Evolutionary conservation across 305 asterid genomes (phyloP), one percentile per base, ranked within the genome.

Genomic region (Solanum hybrid): DNA sequence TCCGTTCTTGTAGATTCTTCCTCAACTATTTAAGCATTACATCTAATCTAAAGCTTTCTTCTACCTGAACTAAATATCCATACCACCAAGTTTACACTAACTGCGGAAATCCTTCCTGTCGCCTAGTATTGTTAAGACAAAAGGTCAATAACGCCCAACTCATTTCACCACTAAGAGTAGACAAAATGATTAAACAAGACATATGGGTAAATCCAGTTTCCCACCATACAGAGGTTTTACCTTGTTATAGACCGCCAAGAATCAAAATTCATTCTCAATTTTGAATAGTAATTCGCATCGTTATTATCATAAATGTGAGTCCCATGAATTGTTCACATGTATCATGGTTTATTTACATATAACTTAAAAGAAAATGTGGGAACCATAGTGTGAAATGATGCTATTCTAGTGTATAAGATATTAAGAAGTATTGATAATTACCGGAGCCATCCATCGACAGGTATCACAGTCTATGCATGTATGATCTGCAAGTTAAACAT

Each of bases 391-490:
- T 39, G 86, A 61, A 39, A 79, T 79, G 51, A 79, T 78, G 57
- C 6, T 78, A 78, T 36, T 79, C 20, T 80, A 24, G 22, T 37
- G 34, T 39, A 80, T 73, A 87, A 57, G 69, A 57, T 6, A 57
- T 18, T 61, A 61, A 78, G 35, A 82, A 64, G 78, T 6, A 39
- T 39, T 79, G 87, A 86, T 87, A 10, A 64, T 93, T 92, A 95
- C 96, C 93, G 96, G 96, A 91, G 98, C 96, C 96, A 95, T 95
- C 97, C 97, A 95, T 36, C 96, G 96, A 73, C 97, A 94, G 35
- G 97, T 95, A 88, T 94, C 96, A 89, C 97, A 95, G 86, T 95
- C 97, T 81, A 95, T 95, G 94, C 97, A 95, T 16, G 95, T 94
- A 85, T 91, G 92, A 90, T 94, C 98, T 95, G 96, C 94, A 93